A percentile compares a stretch with the other conserved stretches of the same genome.
These are phyloP conservation scores for Sphenostylis stenocarpa DNA, from an alignment of 306 rosid genomes.

Conservation along the genomic window DNA sequence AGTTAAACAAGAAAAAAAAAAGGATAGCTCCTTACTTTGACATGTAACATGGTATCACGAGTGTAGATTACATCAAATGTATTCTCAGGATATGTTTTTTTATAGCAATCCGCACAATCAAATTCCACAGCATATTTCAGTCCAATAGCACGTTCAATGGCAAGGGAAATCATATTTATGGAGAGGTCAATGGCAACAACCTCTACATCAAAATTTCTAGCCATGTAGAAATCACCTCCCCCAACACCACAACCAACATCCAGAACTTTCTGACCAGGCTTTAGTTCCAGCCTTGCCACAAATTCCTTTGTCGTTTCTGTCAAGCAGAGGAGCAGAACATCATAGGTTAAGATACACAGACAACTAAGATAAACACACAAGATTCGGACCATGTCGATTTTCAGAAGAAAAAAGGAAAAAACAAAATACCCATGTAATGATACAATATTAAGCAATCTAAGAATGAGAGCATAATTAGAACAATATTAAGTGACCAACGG, in stretches of 20 bases:
- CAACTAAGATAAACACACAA: not conserved
- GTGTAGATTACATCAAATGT: slow-evolving; percentile 83
- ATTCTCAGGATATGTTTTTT: slow-evolving; percentile 62
- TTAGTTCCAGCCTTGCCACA: slow-evolving; percentile 74
- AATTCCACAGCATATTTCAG: slow-evolving; percentile 75
- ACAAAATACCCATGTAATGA: not conserved
- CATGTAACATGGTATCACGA: slow-evolving; percentile 84
- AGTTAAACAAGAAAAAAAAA: not conserved
- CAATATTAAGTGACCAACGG: not conserved
- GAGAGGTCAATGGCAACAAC: slow-evolving; percentile 94
- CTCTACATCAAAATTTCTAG: slow-evolving; percentile 73
- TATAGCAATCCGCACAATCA: slow-evolving; percentile 91
- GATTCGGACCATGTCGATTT: not conserved
- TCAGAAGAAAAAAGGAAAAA: not conserved
- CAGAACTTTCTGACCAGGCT: slow-evolving; percentile 79
- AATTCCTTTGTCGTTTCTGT: slow-evolving; percentile 88
- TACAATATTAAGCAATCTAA: not conserved
- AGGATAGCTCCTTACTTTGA: slow-evolving; percentile 57
- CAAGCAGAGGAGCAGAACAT: slow-evolving; percentile 19
- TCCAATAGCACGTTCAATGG: slow-evolving; percentile 85
- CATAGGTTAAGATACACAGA: slow-evolving; percentile 14
- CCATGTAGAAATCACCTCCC: slow-evolving; percentile 97
- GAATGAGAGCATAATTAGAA: not conserved
- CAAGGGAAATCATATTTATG: slow-evolving; percentile 87
- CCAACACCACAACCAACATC: slow-evolving; percentile 99